Conservation (phyloP, 139 green algal species). For the Edaphochlamys debaryana region DNA sequence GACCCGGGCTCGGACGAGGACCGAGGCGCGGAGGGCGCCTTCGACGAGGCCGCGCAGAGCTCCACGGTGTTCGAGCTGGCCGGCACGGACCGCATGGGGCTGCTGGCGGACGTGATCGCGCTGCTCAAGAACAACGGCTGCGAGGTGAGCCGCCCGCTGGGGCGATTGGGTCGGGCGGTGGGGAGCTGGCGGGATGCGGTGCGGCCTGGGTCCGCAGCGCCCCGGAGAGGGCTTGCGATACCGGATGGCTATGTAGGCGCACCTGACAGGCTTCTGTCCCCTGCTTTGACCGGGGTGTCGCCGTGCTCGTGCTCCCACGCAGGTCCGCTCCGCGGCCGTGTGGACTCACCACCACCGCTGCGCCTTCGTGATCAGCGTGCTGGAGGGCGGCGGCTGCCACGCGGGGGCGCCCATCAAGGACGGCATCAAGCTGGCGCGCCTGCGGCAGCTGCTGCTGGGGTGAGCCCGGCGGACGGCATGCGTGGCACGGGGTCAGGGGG, state of each 20-base stretch:
- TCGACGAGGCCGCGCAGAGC: slow-evolving; percentile 11
- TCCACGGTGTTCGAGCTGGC: slow-evolving; percentile 87
- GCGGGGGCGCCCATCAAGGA: slow-evolving; percentile 2
- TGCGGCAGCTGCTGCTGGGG: slow-evolving; percentile 39
- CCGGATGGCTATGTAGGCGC: no score
- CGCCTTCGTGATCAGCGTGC: slow-evolving; percentile 32
- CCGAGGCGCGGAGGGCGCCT: neutral
- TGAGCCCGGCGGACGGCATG: no score
- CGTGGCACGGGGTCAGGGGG: no score
- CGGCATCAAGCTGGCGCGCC: slow-evolving; percentile 26
- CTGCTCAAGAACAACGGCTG: slow-evolving; percentile 86
- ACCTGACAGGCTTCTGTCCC: no score
- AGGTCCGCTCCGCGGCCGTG: slow-evolving; percentile 23
- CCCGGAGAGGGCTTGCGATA: no score
- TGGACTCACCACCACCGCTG: slow-evolving; percentile 29
- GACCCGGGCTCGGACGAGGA: slow-evolving; percentile 9
- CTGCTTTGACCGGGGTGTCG: no score
- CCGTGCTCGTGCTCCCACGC: no score
- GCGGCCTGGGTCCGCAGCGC: no score
- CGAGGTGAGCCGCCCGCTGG: slow-evolving; percentile 83
- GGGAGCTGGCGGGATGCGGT: no score
- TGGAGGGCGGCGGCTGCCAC: neutral
- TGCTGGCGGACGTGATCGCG: slow-evolving; percentile 88
- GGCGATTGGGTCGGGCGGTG: slow-evolving; percentile 64
- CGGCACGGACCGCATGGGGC: slow-evolving; percentile 80